Conservation (phyloP, 305 asterid genomes). For the Withania somnifera region DNA sequence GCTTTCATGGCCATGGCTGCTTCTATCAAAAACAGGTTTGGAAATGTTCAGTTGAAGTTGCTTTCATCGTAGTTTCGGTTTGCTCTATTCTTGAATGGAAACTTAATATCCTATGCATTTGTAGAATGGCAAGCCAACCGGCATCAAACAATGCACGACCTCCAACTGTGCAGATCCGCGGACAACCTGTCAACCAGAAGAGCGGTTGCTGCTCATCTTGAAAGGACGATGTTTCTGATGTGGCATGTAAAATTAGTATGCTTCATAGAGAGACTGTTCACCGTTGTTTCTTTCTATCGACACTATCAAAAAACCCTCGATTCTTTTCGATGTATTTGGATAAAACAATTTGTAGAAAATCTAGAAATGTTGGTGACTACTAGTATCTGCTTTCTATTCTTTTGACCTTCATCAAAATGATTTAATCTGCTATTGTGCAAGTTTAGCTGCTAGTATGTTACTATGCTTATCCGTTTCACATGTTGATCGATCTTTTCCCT, state of each 20-base stretch:
- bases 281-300: background rate
- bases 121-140: slow-evolving; percentile 94
- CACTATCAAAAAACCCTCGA: slow-evolving; percentile 15
- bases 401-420: background rate
- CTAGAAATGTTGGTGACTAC: slow-evolving; percentile 26
- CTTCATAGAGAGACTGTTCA: slow-evolving; percentile 10
- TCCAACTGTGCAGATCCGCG: slow-evolving; percentile 42
- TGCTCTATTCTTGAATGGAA: background rate
- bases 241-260: slow-evolving; percentile 16
- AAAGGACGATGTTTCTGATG: background rate
- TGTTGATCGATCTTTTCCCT: background rate
- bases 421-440: background rate
- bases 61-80: background rate
- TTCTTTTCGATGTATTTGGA: slow-evolving; percentile 41
- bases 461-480: background rate
- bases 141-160: slow-evolving; percentile 59
- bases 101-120: background rate
- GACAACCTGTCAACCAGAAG: slow-evolving; percentile 33
- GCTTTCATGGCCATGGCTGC: slow-evolving; percentile 44
- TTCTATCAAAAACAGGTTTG: slow-evolving; percentile 29
- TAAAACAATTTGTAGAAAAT: slow-evolving; percentile 36
- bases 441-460: background rate
- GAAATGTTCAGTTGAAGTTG: background rate
- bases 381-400: slow-evolving; percentile 12
- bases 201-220: slow-evolving; percentile 34